Conservation (phyloP, 179 eudicot genomes). For the Camellia oleifera region DNA sequence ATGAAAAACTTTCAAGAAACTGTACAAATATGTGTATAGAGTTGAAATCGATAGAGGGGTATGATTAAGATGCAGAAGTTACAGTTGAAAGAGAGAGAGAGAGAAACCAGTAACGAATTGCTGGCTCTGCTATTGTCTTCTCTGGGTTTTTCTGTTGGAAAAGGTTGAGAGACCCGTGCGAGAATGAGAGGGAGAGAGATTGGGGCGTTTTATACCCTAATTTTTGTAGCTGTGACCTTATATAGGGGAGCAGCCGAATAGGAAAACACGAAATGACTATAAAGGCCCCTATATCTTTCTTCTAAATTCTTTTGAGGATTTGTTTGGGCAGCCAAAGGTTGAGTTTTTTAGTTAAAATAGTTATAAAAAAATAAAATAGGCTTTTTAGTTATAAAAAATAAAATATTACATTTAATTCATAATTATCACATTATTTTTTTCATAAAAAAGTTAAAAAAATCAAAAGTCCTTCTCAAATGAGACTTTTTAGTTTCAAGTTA, state of each 20-base stretch:
- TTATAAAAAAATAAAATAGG: no score
- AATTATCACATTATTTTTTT: no score
- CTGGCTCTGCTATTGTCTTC: not conserved
- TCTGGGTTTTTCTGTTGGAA: not conserved
- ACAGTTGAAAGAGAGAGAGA: not conserved
- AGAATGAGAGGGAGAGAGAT: slow-evolving; percentile 31
- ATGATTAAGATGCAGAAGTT: not conserved
- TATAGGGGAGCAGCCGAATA: slow-evolving; percentile 22
- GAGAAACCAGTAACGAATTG: not conserved
- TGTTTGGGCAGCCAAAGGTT: no score
- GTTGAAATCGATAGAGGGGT: no score
- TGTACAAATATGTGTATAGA: not conserved
- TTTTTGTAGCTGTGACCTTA: slow-evolving; percentile 35
- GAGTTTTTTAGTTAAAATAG: no score
- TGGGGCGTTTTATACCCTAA: slow-evolving; percentile 57
- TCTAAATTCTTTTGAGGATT: no score
- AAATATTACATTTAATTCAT: no score
- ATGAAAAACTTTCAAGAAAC: not conserved
- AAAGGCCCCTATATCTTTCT: not conserved
- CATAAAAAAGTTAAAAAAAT: no score
- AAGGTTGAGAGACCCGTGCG: not conserved
- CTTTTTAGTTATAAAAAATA: no score
- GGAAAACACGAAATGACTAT: not conserved
- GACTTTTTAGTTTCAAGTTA: no score
- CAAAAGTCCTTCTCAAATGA: no score